A percentile compares a stretch with the other conserved stretches of the same genome.
Conservation (phyloP, 1,284 basidiomycete species). For the Pterula multifida region DNA sequence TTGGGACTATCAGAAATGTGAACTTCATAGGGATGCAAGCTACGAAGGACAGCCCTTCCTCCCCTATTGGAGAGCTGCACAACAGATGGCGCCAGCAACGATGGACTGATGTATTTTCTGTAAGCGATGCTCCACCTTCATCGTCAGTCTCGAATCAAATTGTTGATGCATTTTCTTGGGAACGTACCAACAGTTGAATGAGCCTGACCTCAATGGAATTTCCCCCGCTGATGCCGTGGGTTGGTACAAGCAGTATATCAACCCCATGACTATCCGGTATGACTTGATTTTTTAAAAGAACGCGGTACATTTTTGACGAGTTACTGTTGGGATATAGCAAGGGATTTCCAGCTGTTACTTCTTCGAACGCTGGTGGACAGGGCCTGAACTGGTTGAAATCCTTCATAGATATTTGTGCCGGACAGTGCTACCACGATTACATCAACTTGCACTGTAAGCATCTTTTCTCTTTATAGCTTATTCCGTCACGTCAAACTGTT, state of each 20-base stretch:
- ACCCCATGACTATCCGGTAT: conserved; percentile 16
- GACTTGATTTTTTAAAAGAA: no score
- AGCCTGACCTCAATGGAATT: conserved; percentile 20
- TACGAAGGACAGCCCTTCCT: background rate
- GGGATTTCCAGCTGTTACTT: conserved; percentile 22
- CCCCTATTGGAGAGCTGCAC: background rate
- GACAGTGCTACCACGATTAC: conserved; percentile 20
- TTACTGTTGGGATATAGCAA: conserved; percentile 20
- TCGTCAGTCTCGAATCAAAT: background rate
- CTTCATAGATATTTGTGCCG: conserved; percentile 20
- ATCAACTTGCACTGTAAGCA: conserved; percentile 14
- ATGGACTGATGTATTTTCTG: conserved; percentile 2
- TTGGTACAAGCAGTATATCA: conserved; percentile 24
- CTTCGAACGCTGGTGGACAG: conserved; percentile 16
- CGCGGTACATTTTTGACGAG: background rate
- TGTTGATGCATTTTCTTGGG: background rate
- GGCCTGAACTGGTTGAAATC: conserved; percentile 22
- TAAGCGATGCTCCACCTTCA: background rate
- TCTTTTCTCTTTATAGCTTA: background rate
- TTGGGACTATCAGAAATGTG: background rate
- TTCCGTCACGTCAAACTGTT: no score
- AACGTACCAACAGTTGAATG: conserved; percentile 20
- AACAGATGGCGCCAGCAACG: background rate
- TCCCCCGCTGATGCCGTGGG: conserved; percentile 17
- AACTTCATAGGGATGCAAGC: conserved; percentile 3